Evolutionary conservation across 495 filamentous ascomycete genomes (phyloP).

Genomic region (Hypoxylon subgilvum): DNA sequence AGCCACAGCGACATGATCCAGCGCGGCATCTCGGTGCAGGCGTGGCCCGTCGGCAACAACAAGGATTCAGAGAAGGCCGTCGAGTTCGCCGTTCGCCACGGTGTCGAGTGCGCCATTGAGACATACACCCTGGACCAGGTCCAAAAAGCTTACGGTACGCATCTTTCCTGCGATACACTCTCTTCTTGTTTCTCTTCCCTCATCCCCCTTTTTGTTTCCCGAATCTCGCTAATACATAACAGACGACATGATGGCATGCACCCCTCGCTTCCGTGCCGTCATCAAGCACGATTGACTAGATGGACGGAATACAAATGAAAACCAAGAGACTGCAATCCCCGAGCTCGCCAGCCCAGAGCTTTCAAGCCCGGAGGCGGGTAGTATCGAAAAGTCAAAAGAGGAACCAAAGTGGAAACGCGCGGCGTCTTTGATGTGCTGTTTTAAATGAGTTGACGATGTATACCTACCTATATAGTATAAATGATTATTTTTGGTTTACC

Average conservation of each 20-base stretch:
- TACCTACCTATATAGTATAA: too few species aligned
- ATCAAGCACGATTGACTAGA: conserved; percentile 11
- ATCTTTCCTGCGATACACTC: background rate
- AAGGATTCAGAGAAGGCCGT: conserved; percentile 68
- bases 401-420: too few species aligned
- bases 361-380: too few species aligned
- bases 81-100: conserved; percentile 60
- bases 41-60: conserved; percentile 66
- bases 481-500: too few species aligned
- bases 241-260: conserved; percentile 45
- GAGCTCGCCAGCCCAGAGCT: too few species aligned
- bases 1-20: conserved; percentile 55
- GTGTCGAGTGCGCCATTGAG: conserved; percentile 66
- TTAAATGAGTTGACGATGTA: too few species aligned
- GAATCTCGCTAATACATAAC: background rate
- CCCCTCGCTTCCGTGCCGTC: conserved; percentile 48
- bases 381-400: too few species aligned
- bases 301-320: too few species aligned
- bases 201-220: too few species aligned
- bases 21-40: conserved; percentile 59
- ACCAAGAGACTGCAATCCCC: too few species aligned
- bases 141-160: conserved; percentile 50
- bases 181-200: too few species aligned
- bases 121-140: conserved; percentile 64
- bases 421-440: too few species aligned